phyloP scores from a whole-genome alignment of 1,139 yeast species.

The Trichomonascaceae sp. region DNA sequence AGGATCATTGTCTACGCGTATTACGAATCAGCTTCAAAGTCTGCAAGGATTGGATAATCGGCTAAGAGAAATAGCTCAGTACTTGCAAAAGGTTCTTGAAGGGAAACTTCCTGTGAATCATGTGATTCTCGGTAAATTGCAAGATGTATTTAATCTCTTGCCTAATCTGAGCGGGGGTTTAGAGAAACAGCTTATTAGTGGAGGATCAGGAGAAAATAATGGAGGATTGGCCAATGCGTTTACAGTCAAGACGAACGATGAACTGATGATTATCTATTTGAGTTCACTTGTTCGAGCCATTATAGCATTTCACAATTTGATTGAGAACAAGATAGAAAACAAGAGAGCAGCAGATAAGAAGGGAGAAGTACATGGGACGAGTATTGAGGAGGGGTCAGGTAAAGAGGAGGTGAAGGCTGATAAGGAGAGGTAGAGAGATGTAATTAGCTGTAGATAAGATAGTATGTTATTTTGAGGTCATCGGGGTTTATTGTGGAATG shows the following conservation, averaged over 20 bases:
- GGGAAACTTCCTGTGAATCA: constrained; percentile 83
- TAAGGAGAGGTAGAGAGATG: not conserved
- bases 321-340: constrained; percentile 90
- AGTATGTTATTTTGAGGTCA: too few species aligned
- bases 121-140: constrained; percentile 83
- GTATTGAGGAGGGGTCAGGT: not conserved
- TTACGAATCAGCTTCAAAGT: constrained; percentile 85
- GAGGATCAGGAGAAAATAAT: constrained; percentile 15
- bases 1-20: constrained; percentile 78
- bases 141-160: constrained; percentile 86
- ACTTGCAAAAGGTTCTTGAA: constrained; percentile 67
- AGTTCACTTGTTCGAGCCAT: constrained; percentile 88
- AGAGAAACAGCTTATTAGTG: constrained; percentile 9
- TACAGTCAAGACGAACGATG: constrained; percentile 90
- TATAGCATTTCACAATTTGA: constrained; percentile 92
- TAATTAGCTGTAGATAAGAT: not conserved
- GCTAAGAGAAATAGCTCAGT: constrained; percentile 69
- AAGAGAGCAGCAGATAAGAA: constrained; percentile 18
- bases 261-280: constrained; percentile 87
- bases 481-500: too few species aligned
- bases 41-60: constrained; percentile 81
- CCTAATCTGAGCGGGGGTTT: constrained; percentile 60
- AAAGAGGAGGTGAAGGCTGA: not conserved
- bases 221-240: constrained; percentile 61
- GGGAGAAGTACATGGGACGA: not conserved